A percentile compares a stretch with the other conserved stretches of the same genome.
These are phyloP conservation scores for Lentinula sp. DNA, from an alignment of 768 basidiomycete species.

Conservation along the genomic window DNA sequence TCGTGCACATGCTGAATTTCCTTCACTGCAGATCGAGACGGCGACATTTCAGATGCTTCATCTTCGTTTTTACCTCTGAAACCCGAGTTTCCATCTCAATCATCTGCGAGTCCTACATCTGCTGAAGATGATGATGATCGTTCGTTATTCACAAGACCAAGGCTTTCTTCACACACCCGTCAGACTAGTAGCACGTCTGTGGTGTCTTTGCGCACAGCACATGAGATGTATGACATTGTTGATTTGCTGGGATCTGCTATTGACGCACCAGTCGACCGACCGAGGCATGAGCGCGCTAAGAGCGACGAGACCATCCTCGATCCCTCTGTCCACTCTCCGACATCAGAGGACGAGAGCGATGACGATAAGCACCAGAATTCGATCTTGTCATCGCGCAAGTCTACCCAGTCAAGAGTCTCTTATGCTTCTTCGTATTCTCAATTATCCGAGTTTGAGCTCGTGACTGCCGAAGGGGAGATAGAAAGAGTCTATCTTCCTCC, in stretches of 20 bases:
- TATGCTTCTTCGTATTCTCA: conserved; percentile 15
- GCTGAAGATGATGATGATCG: conserved; percentile 2
- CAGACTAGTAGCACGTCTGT: conserved; percentile 38
- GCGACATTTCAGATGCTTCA: background rate
- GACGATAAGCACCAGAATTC: background rate
- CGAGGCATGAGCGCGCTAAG: conserved; percentile 10
- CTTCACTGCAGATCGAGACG: background rate
- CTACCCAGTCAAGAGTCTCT: conserved; percentile 8
- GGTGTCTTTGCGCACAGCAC: conserved; percentile 28
- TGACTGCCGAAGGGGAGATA: conserved; percentile 16
- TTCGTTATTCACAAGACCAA: conserved; percentile 14
- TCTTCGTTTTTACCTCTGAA: background rate
- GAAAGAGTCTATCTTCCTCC: conserved; percentile 14
- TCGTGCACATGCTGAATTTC: background rate
- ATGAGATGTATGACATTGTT: conserved; percentile 44
- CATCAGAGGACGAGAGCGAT: conserved; percentile 1
- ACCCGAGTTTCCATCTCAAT: background rate
- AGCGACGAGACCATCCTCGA: conserved; percentile 12
- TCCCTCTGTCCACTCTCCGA: background rate
- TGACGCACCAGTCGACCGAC: conserved; percentile 9
- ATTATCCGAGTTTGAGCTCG: conserved; percentile 31
- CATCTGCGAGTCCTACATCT: background rate
- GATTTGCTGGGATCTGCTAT: conserved; percentile 36
- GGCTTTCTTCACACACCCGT: conserved; percentile 22
- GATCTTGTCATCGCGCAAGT: conserved; percentile 5